Percentiles rank a stretch among this genome's conserved stretches.
phyloP scores from a whole-genome alignment of 441 rosid genomes.

The Geranium incanum region DNA sequence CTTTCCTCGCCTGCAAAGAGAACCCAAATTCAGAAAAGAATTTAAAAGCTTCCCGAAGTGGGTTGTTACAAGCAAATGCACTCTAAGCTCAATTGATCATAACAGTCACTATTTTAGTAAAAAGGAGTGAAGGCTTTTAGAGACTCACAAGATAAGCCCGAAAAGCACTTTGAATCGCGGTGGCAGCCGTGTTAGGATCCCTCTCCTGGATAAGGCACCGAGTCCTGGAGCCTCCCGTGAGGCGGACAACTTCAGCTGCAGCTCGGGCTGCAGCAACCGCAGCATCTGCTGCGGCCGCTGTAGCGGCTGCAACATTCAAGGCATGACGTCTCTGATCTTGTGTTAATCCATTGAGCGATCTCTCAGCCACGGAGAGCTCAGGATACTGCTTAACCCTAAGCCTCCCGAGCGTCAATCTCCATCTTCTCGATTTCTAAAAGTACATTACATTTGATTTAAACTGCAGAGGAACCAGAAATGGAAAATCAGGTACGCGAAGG shows the following conservation, averaged over 20 bases:
- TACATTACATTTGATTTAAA: background rate
- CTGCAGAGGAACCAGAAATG: background rate
- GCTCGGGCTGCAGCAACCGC: slow-evolving; percentile 81
- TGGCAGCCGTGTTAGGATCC: slow-evolving; percentile 49
- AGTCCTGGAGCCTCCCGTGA: slow-evolving; percentile 37
- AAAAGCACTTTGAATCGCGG: slow-evolving; percentile 63
- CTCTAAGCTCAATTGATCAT: too few relatives aligned
- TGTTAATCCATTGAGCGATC: slow-evolving; percentile 44
- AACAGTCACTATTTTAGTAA: background rate
- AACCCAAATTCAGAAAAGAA: background rate
- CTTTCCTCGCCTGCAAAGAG: slow-evolving; percentile 71
- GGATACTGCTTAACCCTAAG: slow-evolving; percentile 40
- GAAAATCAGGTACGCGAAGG: background rate
- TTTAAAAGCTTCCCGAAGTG: too few relatives aligned
- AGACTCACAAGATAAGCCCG: slow-evolving; percentile 69
- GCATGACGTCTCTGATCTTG: slow-evolving; percentile 71
- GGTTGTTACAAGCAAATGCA: too few relatives aligned
- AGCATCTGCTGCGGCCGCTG: slow-evolving; percentile 85
- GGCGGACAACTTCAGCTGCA: slow-evolving; percentile 77
- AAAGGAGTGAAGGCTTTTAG: slow-evolving; percentile 4
- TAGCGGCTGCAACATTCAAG: slow-evolving; percentile 73
- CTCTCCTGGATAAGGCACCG: slow-evolving; percentile 21
- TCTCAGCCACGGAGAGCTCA: slow-evolving; percentile 35
- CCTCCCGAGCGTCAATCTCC: slow-evolving; percentile 48
- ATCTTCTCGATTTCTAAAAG: slow-evolving; percentile 44